These are phyloP conservation scores for Penicillium sp. DNA, from an alignment of 2,329 filamentous ascomycete genomes.

Conservation along the genomic window DNA sequence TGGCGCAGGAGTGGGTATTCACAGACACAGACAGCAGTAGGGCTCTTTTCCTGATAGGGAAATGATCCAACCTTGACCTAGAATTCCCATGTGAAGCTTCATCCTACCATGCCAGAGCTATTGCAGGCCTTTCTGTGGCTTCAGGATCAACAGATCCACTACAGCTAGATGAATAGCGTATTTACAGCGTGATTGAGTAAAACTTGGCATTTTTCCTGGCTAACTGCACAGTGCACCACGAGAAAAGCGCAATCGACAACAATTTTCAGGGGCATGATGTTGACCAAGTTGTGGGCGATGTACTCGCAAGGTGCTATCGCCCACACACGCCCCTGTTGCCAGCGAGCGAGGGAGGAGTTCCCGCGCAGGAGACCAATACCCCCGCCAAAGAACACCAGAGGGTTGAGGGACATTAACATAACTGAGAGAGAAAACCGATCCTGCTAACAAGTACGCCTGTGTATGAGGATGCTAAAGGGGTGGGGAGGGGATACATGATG, in stretches of 20 bases:
- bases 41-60: no score
- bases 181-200: background rate
- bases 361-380: constrained; percentile 10
- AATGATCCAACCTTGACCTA: no score
- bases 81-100: no score
- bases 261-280: constrained; percentile 12
- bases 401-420: constrained; percentile 25
- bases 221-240: constrained; percentile 17
- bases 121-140: no score
- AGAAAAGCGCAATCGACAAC: constrained; percentile 12
- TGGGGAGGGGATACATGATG: constrained; percentile 46
- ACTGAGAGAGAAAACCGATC: constrained; percentile 28
- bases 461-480: constrained; percentile 42
- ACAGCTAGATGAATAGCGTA: background rate
- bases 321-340: constrained; percentile 13
- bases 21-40: no score
- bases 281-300: constrained; percentile 8
- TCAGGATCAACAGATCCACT: background rate
- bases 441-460: constrained; percentile 41
- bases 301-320: constrained; percentile 8
- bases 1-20: no score
- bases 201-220: constrained; percentile 21
- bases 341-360: constrained; percentile 13
- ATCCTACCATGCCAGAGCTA: no score
- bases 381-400: constrained; percentile 15